Base-by-base conservation (phyloP, 768 basidiomycete genomes). In the Lactarius hatsudake region DNA sequence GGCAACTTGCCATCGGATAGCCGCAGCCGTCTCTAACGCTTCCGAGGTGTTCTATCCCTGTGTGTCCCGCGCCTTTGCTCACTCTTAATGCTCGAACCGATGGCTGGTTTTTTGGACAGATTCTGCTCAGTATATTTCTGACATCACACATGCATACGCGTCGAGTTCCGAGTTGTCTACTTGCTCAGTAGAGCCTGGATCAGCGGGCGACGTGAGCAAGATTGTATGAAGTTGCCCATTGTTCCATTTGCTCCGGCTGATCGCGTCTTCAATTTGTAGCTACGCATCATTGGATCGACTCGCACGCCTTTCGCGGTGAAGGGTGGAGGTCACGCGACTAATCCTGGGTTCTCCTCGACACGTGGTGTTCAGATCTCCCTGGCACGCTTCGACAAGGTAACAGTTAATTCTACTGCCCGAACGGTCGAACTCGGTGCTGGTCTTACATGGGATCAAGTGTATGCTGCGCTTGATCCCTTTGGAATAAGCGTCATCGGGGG, bases 401-500 rank as follows among this genome's bases (percentile, higher is more conserved):
- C 20, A 2, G 64, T 68, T 56, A 43, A 65, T 45, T 26, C 17
- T 30, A 54, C 10, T 26, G 58, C 54, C 20, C 32, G 53, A 17
- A 70, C 69, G 4, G 66, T 60, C 12, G 62, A 61, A 28, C 34
- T 73, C 20, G 68, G 71, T 18, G 28, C 73, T 18, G 73, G 72
- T 17, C 63, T 64, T 36, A 69, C 70, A 18, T 73, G 73, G 73
- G 73, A 73, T 60, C 62, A 73, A 17, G 67, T 73, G 7, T 73
- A 73, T 43, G 66, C 62, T 32, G 66, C 59, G 5, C 59, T 72
- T 26, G 66, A 62, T 15, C 61, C 69, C 15, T 26, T 30, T 38
- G 67, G 67, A n/a, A 59, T 71, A 18, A 73, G 55, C 38, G 66
- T 70, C 18, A 54, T 71, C 15, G 72, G 72, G n/a, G 72, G 69